phyloP scores from a whole-genome alignment of 495 filamentous ascomycete species.

The Podospora bellae-mahoneyi region DNA sequence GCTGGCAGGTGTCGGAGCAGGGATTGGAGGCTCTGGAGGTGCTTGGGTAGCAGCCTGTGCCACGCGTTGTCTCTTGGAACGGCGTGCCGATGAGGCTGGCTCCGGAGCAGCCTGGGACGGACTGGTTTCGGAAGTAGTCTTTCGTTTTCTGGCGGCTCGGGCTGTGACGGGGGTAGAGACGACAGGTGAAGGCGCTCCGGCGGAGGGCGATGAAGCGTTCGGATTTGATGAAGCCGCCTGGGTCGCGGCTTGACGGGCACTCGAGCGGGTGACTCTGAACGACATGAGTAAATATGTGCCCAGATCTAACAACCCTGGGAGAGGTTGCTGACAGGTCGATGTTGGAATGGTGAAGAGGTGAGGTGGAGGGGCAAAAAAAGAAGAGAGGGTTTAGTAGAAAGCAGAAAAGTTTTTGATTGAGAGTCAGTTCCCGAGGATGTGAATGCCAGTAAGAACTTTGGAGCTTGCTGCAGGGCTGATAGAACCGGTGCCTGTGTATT shows the following conservation, averaged over 20 bases:
- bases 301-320: slow-evolving; percentile 22
- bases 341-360: neutral
- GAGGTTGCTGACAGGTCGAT: slow-evolving; percentile 14
- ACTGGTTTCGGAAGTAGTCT: slow-evolving; percentile 31
- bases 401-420: slow-evolving; percentile 2
- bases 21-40: slow-evolving; percentile 25
- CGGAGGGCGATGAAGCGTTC: slow-evolving; percentile 39
- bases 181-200: slow-evolving; percentile 42
- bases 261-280: slow-evolving; percentile 76
- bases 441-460: neutral
- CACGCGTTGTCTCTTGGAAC: slow-evolving; percentile 52
- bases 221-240: slow-evolving; percentile 51
- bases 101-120: slow-evolving; percentile 32
- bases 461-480: neutral
- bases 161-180: slow-evolving; percentile 31
- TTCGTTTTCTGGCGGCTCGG: slow-evolving; percentile 41
- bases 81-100: slow-evolving; percentile 40
- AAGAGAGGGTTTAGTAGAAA: slow-evolving; percentile 3
- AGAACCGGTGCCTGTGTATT: neutral
- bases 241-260: slow-evolving; percentile 69
- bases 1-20: slow-evolving; percentile 35
- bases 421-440: neutral
- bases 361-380: slow-evolving; percentile 5
- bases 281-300: slow-evolving; percentile 64
- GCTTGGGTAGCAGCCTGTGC: slow-evolving; percentile 31